Conservation (phyloP, 2,329 filamentous ascomycete genomes). For the Penicillium sp. region DNA sequence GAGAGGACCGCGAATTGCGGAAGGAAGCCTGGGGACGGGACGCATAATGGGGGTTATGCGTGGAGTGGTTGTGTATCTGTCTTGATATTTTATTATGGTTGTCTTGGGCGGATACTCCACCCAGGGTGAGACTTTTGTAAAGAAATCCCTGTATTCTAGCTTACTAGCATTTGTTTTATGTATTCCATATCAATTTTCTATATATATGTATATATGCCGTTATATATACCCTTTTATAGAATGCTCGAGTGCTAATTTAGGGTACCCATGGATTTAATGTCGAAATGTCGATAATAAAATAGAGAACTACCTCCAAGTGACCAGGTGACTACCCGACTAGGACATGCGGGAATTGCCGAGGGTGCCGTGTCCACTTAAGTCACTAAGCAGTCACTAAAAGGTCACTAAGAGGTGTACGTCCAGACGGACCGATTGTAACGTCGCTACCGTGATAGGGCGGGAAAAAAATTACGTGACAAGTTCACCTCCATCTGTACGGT, state of each 20-base stretch:
- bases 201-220: not conserved
- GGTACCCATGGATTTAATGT: too few species aligned
- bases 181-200: conserved; percentile 13
- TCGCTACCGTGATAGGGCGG: conserved; percentile 15
- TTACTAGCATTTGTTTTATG: conserved; percentile 20
- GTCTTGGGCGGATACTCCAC: too few species aligned
- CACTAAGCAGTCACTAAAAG: not conserved
- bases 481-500: conserved; percentile 4
- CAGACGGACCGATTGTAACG: conserved; percentile 3
- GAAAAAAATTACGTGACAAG: conserved; percentile 26
- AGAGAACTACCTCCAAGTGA: not conserved
- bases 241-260: too few species aligned
- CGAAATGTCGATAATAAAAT: too few species aligned
- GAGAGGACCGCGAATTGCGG: conserved; percentile 61
- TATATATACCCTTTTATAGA: not conserved
- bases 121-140: conserved; percentile 11
- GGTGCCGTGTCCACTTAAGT: not conserved
- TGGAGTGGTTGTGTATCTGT: not conserved
- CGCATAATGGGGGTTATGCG: conserved; percentile 36
- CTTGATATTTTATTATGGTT: not conserved
- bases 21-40: conserved; percentile 63
- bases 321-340: not conserved
- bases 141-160: conserved; percentile 26
- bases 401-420: not conserved
- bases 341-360: not conserved